Evolutionary conservation across 2,329 filamentous ascomycete genomes (phyloP), one percentile per base, ranked within the genome.

Genomic region (Beauveria varroae): DNA sequence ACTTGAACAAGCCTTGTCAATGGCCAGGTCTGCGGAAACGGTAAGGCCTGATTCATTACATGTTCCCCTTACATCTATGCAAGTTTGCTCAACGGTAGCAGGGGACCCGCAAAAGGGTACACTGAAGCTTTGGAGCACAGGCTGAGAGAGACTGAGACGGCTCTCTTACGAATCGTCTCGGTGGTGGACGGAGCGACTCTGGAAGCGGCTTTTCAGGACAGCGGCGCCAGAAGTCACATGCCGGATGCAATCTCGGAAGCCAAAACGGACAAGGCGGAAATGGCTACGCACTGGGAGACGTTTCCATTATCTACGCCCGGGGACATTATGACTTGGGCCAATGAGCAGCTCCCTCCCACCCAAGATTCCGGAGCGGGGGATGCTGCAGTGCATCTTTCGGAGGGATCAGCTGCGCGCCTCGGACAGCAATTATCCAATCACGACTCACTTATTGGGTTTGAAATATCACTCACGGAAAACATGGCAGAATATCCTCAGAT

Each of bases 41-140:
- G 65, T 66, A 59, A 44, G 64, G 12, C 10, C 34, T 37, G 4
- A 14, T 37, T 37, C 14, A 14, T 5, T 37, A 37, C 5, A 37
- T 37, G 34, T 2, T 1, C 30, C 30, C 6, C 30, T 8, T 20
- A 16, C 3, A 24, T 16, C 26, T 18, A 28, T 40, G 16, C 18
- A 30, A 3, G 20, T 8, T 20, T 40, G 49, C 26, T 22, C 49
- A 14, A 30, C 49, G 56, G 41, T 47, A n/a, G 28, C 43, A 78
- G 77, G 56, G 77, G 77, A 1, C 77, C 77, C 7, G 73, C 76
- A n/a, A 79, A 78, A 63, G 77, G 77, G 8, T 78, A 79, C 57
- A 71, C 75, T 20, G 76, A 78, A 66, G 73, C 74, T 18, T 64
- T 79, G 20, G 76, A 78, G 52, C 69, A 75, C 26, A 71, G 76